Base-by-base conservation (phyloP, 2,329 filamentous ascomycete species). In the Metarhizium brunneum region DNA sequence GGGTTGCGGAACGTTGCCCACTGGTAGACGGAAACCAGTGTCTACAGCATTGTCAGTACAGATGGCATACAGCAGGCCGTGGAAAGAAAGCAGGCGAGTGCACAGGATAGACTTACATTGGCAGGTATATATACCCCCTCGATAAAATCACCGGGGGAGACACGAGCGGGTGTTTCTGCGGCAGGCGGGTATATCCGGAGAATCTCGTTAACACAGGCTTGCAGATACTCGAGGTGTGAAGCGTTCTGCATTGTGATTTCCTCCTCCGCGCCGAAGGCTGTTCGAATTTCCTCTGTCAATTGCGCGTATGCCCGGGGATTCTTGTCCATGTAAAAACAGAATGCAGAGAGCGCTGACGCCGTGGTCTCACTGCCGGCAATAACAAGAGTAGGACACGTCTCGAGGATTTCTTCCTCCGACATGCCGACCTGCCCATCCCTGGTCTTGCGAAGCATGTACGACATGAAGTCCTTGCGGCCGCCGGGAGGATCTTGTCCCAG, bases 1-100 rank as follows among this genome's bases (percentile, higher is more conserved):
- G 71, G 66, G 52, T 72, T 73, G 57, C 72, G 72, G 59, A 74
- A 74, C n/a, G 73, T 66, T 2, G 75, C 67, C 62, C 68, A 77
- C 40, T 79, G 76, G 47, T 71, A 69, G 1, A 78, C 66, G 0
- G 69, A 67, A 0, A 80, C 68, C 3, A 64, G 60, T 1, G 72
- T 77, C 74, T 77, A 16, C 6, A 6, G 35, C 8, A 3, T 50
- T 3, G 18, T 29, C 42, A 40, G 29, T 18, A 48, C n/a, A 25
- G 16, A 18, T 35, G 10, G 6, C 10, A 35, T 20, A 8, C 2
- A 20, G 42, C 42, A 14, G 6, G 6, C 25, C 45, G 3, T n/a
- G 4, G 18, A 18, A 7, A 32, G 20, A 40, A 13, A 52, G 11
- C 4, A 20, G 42, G 47, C 40, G 50, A n/a, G 25, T 10, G 6